Evolutionary conservation across 2,329 filamentous ascomycete genomes (phyloP).

Genomic region (Chlorencoelia australis): DNA sequence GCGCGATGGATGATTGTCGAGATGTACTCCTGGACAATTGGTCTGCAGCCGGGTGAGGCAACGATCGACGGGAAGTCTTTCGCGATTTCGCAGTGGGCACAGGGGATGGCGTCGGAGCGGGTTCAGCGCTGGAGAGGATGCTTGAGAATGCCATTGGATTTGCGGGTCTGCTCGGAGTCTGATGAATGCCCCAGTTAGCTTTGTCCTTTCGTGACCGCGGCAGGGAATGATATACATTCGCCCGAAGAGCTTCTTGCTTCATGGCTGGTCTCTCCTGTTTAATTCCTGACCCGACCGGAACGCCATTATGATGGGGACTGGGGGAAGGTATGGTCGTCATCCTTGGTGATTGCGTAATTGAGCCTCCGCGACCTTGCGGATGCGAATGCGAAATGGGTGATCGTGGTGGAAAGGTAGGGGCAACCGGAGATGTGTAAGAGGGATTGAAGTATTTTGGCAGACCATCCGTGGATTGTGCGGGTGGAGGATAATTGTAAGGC

Average conservation of each 20-base stretch:
- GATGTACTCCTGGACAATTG: constrained; percentile 23
- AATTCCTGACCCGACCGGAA: constrained; percentile 8
- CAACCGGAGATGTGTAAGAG: constrained; percentile 39
- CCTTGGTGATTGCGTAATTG: constrained; percentile 23
- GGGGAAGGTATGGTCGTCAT: constrained; percentile 37
- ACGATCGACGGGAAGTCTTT: constrained; percentile 20
- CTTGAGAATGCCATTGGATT: constrained; percentile 96
- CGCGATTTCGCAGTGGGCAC: constrained; percentile 23
- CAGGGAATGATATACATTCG: constrained; percentile 21
- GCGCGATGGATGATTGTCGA: constrained; percentile 40
- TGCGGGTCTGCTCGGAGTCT: constrained; percentile 64
- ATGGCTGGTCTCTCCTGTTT: constrained; percentile 22
- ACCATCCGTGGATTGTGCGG: constrained; percentile 31
- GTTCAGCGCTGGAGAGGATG: constrained; percentile 74
- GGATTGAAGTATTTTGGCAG: constrained; percentile 40
- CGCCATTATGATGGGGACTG: constrained; percentile 34
- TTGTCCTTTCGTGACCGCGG: too few species aligned
- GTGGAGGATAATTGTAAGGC: constrained; percentile 37
- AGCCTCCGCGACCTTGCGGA: constrained; percentile 23
- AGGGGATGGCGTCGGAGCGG: constrained; percentile 44
- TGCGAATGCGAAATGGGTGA: constrained; percentile 42
- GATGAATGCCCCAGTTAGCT: too few species aligned
- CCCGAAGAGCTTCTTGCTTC: constrained; percentile 16
- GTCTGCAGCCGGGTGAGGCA: constrained; percentile 15
- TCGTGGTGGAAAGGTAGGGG: constrained; percentile 35